A percentile compares a stretch with the other conserved stretches of the same genome.
phyloP scores from a whole-genome alignment of 2,329 filamentous ascomycete species.

The Myriosclerotinia scirpicola region DNA sequence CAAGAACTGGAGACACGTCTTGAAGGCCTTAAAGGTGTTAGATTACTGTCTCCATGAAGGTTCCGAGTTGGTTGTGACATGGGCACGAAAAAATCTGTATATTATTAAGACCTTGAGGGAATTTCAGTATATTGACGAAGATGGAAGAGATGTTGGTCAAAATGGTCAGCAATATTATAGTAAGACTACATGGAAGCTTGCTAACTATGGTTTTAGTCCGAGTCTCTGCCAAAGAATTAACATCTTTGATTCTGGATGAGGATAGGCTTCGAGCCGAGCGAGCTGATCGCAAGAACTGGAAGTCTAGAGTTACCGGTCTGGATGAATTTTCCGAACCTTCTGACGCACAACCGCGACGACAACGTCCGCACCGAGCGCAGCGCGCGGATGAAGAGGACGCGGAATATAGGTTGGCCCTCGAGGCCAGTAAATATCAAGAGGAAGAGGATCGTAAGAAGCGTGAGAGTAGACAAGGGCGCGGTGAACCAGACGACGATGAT shows the following conservation, averaged over 20 bases:
- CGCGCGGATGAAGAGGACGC: conserved; percentile 78
- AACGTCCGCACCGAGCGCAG: conserved; percentile 50
- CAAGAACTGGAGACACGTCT: conserved; percentile 98
- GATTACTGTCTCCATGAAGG: conserved; percentile 98
- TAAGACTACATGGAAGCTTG: conserved; percentile 14
- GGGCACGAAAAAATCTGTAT: conserved; percentile 97
- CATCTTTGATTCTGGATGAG: conserved; percentile 87
- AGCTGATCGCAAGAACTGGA: conserved; percentile 91
- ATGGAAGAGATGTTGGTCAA: conserved; percentile 90
- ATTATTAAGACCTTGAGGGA: conserved; percentile 98
- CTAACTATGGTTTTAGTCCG: conserved; percentile 64
- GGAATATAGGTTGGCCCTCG: conserved; percentile 86
- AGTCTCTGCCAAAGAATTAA: conserved; percentile 93
- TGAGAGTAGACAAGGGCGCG: conserved; percentile 53
- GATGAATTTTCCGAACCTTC: conserved; percentile 69
- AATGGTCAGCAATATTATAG: conserved; percentile 65
- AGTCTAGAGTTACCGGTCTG: conserved; percentile 89
- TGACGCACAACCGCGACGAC: conserved; percentile 45
- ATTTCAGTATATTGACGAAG: conserved; percentile 95
- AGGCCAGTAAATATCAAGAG: conserved; percentile 92
- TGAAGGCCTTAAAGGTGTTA: conserved; percentile 95
- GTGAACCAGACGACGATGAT: conserved; percentile 70
- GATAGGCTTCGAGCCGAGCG: conserved; percentile 88
- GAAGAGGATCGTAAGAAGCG: conserved; percentile 83
- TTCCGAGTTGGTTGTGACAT: conserved; percentile 93